Evolutionary conservation across 2,329 filamentous ascomycete genomes (phyloP).

Genomic region (Penicillium oxalicum): DNA sequence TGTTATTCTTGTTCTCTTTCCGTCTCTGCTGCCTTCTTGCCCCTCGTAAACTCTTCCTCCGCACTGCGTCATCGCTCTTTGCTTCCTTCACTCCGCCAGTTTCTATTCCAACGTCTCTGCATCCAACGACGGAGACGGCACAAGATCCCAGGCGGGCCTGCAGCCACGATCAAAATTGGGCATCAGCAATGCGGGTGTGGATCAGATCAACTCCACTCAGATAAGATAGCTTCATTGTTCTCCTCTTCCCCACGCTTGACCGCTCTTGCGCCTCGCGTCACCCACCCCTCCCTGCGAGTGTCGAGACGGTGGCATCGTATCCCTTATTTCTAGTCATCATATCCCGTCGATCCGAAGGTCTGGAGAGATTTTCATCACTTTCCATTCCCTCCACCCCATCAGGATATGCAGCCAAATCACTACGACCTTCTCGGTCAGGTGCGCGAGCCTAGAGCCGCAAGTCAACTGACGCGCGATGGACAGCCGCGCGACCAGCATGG

Average conservation of each 20-base stretch:
- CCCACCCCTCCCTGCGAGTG: conserved; percentile 7
- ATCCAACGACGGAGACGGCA: not conserved
- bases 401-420: conserved; percentile 37
- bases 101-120: not conserved
- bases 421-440: conserved; percentile 35
- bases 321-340: conserved; percentile 1
- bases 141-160: not conserved
- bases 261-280: conserved; percentile 16
- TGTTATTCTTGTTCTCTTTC: not conserved
- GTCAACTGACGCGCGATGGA: conserved; percentile 32
- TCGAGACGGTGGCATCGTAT: conserved; percentile 13
- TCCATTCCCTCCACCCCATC: not conserved
- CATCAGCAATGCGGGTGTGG: conserved; percentile 15
- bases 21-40: not conserved
- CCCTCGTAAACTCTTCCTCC: not conserved
- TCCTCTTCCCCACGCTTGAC: conserved; percentile 20
- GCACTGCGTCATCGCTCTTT: not conserved
- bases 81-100: not conserved
- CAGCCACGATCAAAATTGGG: conserved; percentile 10
- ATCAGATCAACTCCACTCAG: conserved; percentile 15
- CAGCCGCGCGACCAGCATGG: conserved; percentile 27
- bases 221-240: conserved; percentile 21
- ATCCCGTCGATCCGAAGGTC: not conserved
- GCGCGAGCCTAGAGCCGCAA: conserved; percentile 27
- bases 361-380: not conserved